These are phyloP conservation scores for Penicillium italicum DNA, from an alignment of 2,329 filamentous ascomycete species.

Conservation along the genomic window DNA sequence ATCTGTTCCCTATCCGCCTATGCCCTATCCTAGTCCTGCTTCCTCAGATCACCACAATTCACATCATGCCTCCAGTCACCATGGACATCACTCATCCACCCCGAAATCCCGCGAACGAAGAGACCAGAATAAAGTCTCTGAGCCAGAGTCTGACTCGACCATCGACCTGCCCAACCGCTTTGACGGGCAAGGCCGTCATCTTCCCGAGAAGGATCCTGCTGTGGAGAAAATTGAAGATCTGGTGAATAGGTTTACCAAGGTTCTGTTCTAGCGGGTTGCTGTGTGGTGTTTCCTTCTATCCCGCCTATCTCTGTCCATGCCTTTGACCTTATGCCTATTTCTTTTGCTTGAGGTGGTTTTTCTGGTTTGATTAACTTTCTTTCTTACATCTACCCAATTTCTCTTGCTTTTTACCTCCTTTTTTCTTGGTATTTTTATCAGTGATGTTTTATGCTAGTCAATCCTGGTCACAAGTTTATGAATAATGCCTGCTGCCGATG, in stretches of 20 bases:
- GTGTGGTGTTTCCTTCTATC: not conserved
- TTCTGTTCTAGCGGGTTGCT: constrained; percentile 20
- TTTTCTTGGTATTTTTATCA: constrained; percentile 5
- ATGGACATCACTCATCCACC: not conserved
- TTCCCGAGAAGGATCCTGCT: constrained; percentile 34
- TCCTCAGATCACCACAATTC: constrained; percentile 3
- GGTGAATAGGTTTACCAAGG: constrained; percentile 30
- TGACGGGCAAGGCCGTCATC: constrained; percentile 40
- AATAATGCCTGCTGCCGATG: constrained; percentile 7
- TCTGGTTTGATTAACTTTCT: not conserved
- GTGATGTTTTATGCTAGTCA: not conserved
- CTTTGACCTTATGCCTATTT: not conserved
- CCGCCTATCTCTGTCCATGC: not conserved
- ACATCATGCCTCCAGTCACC: constrained; percentile 3
- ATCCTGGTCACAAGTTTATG: not conserved
- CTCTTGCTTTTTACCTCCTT: not conserved
- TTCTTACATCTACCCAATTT: not conserved
- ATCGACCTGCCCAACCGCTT: constrained; percentile 45
- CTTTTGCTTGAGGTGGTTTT: not conserved
- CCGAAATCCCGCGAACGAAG: not conserved
- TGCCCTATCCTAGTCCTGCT: constrained; percentile 6
- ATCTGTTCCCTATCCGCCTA: constrained; percentile 19
- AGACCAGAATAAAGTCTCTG: constrained; percentile 7
- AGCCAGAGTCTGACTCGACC: constrained; percentile 42
- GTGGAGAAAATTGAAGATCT: constrained; percentile 37